Base-by-base conservation (phyloP, 768 basidiomycete genomes). In the Podaxis carcinomalis region DNA sequence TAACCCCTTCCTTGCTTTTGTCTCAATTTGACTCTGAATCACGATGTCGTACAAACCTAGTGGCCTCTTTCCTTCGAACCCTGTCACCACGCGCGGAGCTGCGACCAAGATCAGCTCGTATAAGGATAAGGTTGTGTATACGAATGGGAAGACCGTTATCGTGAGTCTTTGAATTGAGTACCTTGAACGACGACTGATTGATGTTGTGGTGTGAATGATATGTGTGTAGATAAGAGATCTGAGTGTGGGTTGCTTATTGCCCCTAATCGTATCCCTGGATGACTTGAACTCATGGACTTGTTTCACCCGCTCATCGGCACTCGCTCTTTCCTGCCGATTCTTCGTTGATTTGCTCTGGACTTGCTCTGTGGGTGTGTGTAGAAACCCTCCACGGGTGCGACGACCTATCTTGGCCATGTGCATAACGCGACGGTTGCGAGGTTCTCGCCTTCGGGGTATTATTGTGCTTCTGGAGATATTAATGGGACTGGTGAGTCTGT, bases 401-500 rank as follows among this genome's bases (percentile, higher is more conserved):
- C 78, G 11, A 79, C 86, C 23, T 94, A 95, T 69, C 79, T 84
- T 47, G 90, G 90, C 28, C 95, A 97, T 73, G 83, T 87, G 3
- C 87, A 93, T 65, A 87, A 88, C 57, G 82, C 93, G 5, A 95
- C 92, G 1, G 92, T 95, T 16, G 95, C 96, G 13, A 86, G 92
- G 39, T 84, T 97, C 67, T 94, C 94, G 1, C 95, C 95, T 0
- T 91, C 93, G 1, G 95, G 96, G 27, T 97, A 88, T 74, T 98
- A 98, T 74, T 94, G 92, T 69, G 95, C 96, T 3, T 96, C 93
- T 32, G 96, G 84, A 23, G 95, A 98, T 70, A 74, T 82, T 3
- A 77, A 79, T 32, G 95, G 95, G 42, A 91, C 85, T 57, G 93
- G 93, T 92, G 64, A 59, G 81, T 59, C 11, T 25, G 27, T 46